Evolutionary conservation across 2,329 filamentous ascomycete genomes (phyloP), one percentile per base, ranked within the genome.

Genomic region (Aspergillus arachidicola): DNA sequence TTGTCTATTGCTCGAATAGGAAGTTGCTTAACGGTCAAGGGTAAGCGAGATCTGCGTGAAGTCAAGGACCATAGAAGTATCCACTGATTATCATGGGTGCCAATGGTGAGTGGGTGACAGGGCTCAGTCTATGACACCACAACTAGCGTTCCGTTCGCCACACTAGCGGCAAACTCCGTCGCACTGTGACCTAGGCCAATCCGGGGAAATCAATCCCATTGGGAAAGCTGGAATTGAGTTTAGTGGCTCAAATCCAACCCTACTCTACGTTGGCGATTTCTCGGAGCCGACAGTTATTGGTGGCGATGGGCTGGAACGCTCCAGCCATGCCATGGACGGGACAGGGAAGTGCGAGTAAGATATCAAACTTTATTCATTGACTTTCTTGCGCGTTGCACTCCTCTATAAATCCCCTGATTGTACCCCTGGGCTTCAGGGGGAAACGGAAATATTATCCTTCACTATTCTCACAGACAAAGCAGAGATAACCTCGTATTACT

Each of bases 51-150:
- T 6, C 30, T 32, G 6, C 9, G 36, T 38, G 16, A 26, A 26
- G 26, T 38, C n/a, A n/a, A 38, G 11, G 4, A 19, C 32, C 7
- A 23, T 36, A 53, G 28, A n/a, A 56, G n/a, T 19, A 21, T 19
- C 30, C 51, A 54, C n/a, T 23, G n/a, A 1, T n/a, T 28, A 51
- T 19, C 11, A 34, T 36, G 30, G 14, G 19, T 23, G 5, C 19
- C 16, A 32, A 2, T 10, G 12, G 30, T 14, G 58, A 43, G 28
- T 32, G 19, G n/a, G 6, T 21, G 14, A 21, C 14, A 16, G 11
- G 19, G 16, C 28, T 14, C 28, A 64, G 62, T 64, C 62, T 43
- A 64, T 64, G 62, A 64, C 62, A 64, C 58, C 55, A 64, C 46
- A 60, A 48, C 50, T 38, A 36, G 32, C 36, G 5, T 38, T 41